These are phyloP conservation scores for Monosporascus cannonballus DNA, from an alignment of 2,329 filamentous ascomycete species.

Conservation along the genomic window DNA sequence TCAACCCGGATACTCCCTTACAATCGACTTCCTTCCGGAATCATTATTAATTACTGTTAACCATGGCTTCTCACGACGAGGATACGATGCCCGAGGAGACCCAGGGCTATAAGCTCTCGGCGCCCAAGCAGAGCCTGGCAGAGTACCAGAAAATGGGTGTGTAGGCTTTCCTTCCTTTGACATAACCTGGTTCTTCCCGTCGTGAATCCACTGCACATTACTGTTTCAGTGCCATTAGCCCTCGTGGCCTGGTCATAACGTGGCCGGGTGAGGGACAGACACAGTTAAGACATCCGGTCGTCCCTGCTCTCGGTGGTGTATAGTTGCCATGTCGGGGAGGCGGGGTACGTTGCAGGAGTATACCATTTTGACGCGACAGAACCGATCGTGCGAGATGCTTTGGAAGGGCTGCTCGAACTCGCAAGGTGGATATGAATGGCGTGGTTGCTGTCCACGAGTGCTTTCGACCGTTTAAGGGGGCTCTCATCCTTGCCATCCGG, in stretches of 20 bases:
- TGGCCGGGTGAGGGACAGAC: no score
- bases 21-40: slow-evolving; percentile 1
- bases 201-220: neutral
- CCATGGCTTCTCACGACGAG: slow-evolving; percentile 63
- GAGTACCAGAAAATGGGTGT: slow-evolving; percentile 91
- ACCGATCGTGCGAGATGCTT: neutral
- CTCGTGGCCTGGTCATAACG: no score
- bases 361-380: neutral
- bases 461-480: neutral
- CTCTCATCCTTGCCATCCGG: neutral
- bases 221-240: no score
- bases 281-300: no score
- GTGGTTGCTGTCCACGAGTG: neutral
- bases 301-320: neutral
- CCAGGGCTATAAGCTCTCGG: slow-evolving; percentile 94
- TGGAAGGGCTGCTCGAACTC: neutral
- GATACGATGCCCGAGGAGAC: slow-evolving; percentile 84
- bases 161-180: slow-evolving; percentile 28
- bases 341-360: neutral
- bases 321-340: neutral
- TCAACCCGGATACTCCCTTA: neutral
- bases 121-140: slow-evolving; percentile 92
- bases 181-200: neutral
- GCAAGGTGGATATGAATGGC: neutral
- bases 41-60: slow-evolving; percentile 13